Evolutionary conservation across 2,329 filamentous ascomycete species (phyloP).

Genomic region (Diaporthe helianthi): DNA sequence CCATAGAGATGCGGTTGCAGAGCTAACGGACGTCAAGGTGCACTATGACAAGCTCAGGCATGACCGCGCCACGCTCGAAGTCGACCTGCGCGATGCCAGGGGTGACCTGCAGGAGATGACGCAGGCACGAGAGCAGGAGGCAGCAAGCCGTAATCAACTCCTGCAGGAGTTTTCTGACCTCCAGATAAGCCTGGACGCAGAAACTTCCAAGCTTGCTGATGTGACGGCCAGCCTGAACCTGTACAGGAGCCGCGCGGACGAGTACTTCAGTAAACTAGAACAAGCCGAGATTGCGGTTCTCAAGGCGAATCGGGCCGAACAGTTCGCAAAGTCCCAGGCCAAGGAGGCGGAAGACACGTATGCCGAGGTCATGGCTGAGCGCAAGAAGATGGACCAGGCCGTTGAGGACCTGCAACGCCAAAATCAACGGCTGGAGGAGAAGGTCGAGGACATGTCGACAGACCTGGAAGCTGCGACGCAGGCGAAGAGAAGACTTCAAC

Average conservation of each 20-base stretch:
- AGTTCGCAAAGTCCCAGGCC: constrained; percentile 90
- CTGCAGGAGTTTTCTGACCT: constrained; percentile 92
- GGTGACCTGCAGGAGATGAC: constrained; percentile 85
- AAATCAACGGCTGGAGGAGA: constrained; percentile 88
- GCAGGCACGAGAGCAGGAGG: constrained; percentile 82
- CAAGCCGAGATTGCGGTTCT: constrained; percentile 95
- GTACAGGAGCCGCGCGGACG: constrained; percentile 91
- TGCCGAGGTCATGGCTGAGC: constrained; percentile 87
- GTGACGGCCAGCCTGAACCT: constrained; percentile 82
- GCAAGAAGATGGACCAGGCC: constrained; percentile 84
- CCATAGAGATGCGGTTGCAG: constrained; percentile 84
- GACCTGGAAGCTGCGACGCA: constrained; percentile 86
- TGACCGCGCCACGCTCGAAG: constrained; percentile 78
- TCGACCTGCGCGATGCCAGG: constrained; percentile 83
- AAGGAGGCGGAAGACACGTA: constrained; percentile 91
- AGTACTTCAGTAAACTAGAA: constrained; percentile 97
- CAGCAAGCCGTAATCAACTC: constrained; percentile 84
- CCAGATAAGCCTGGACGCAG: constrained; percentile 90
- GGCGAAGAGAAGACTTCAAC: constrained; percentile 91
- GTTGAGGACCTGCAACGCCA: constrained; percentile 91
- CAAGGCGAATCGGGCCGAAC: constrained; percentile 89
- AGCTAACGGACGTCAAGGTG: constrained; percentile 85
- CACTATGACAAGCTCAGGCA: constrained; percentile 89
- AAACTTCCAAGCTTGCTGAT: constrained; percentile 84
- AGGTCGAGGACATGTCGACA: constrained; percentile 87